Base-by-base conservation (phyloP, 129 eudicot species). In the Gnaphalium uliginosum region DNA sequence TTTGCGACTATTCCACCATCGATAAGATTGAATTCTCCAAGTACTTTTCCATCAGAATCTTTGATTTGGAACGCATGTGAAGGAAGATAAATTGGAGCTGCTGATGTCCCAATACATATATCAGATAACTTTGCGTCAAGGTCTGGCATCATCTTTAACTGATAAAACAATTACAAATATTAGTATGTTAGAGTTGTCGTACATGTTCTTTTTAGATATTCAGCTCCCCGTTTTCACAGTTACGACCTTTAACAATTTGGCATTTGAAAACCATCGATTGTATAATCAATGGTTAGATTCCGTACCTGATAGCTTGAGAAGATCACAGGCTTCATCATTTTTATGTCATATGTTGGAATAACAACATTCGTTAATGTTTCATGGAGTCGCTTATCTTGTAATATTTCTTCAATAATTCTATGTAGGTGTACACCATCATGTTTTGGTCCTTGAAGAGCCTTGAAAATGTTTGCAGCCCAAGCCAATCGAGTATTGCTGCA, bases 1-100 rank as follows among this genome's bases (percentile, higher is more conserved):
- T 85, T 85, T 18, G 89, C 84, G 1, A 72, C 87, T 2, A 85
- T 65, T 15, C 83, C 92, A 8, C 92, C 92, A 66, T 87, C 89
- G n/a, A 85, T 79, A 58, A 82, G 87, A 66, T 87, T 80, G 73
- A 82, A 87, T 21, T 85, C 85, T 70, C 67, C 37, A 23, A 33
- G 8, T 26, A 74, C 1, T 0, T 46, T 60, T 61, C 76, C 81
- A 13, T 60, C n/a, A 21, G 29, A 27, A 71, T 84, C 69, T 66
- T 57, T 10, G 5, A 22, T 77, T 46, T 59, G 39, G 69, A 87
- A 87, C 6, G 76, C 5, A 69, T 87, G 86, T 32, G 87, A 68
- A 32, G 77, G 84, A 68, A 84, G 79, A 62, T 80, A 78, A 39
- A 83, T 84, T 60, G 88, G 85, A 17, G 85, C 85, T 8, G 88